These are phyloP conservation scores for Acer campestre DNA, from an alignment of 345 rosid species.

Conservation along the genomic window DNA sequence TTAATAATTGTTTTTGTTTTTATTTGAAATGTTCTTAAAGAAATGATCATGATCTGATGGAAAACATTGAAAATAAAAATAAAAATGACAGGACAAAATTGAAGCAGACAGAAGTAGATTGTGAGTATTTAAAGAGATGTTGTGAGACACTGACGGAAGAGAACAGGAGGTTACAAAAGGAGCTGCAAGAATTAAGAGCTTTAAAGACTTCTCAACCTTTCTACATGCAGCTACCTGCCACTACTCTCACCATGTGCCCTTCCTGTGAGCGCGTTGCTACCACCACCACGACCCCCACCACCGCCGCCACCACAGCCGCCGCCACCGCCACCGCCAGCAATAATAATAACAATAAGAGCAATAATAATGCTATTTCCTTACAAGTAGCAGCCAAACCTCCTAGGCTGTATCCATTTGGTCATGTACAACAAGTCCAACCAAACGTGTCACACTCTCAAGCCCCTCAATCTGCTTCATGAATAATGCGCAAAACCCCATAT, in stretches of 20 bases:
- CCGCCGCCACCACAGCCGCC: constrained; percentile 6
- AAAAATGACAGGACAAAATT: constrained; percentile 65
- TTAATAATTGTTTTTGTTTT: no score
- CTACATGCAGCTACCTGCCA: constrained; percentile 96
- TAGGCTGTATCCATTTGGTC: constrained; percentile 32
- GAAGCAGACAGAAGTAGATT: constrained; percentile 95
- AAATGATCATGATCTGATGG: background rate
- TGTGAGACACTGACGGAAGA: constrained; percentile 91
- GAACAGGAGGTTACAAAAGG: constrained; percentile 87
- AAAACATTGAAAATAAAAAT: background rate
- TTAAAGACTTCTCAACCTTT: constrained; percentile 81
- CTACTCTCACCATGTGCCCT: constrained; percentile 99
- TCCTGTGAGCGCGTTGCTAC: constrained; percentile 94
- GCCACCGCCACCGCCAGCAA: background rate
- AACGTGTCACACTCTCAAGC: constrained; percentile 31
- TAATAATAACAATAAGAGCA: background rate
- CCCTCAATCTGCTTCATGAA: constrained; percentile 31
- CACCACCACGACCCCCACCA: constrained; percentile 43
- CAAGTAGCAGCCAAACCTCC: constrained; percentile 36
- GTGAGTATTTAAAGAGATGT: constrained; percentile 87
- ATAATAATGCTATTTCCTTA: constrained; percentile 10
- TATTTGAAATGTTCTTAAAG: background rate
- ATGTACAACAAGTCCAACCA: constrained; percentile 14
- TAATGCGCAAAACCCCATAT: background rate
- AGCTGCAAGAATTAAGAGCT: constrained; percentile 79